phyloP scores from a whole-genome alignment of 2,329 filamentous ascomycete species.

The Aspergillus ochraceoroseus region DNA sequence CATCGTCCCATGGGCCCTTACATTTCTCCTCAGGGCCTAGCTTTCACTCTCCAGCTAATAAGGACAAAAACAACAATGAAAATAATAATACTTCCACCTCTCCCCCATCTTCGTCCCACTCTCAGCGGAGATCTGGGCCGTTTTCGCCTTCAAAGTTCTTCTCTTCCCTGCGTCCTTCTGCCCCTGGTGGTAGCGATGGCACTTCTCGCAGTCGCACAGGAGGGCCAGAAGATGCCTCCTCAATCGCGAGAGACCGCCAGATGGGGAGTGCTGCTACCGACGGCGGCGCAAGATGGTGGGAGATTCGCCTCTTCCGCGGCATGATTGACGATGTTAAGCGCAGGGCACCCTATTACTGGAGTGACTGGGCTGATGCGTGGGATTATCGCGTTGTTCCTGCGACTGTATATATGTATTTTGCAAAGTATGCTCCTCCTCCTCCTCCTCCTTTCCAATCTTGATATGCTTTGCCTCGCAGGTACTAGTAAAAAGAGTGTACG shows the following conservation, averaged over 20 bases:
- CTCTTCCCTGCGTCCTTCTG: conserved; percentile 4
- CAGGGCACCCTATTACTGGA: conserved; percentile 69
- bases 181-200: background rate
- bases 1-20: conserved; percentile 10
- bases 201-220: background rate
- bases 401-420: conserved; percentile 92
- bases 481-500: no score
- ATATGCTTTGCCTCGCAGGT: no score
- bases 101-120: conserved; percentile 14
- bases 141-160: conserved; percentile 11
- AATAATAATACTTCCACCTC: conserved; percentile 24
- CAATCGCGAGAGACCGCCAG: background rate
- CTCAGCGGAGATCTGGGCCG: conserved; percentile 28
- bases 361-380: conserved; percentile 83
- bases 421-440: conserved; percentile 58
- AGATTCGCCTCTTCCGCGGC: conserved; percentile 67
- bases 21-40: conserved; percentile 20
- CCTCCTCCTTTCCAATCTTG: background rate
- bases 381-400: conserved; percentile 84
- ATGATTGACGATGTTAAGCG: conserved; percentile 74
- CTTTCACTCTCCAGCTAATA: no score
- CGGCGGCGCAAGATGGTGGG: conserved; percentile 59
- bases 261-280: background rate
- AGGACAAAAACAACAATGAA: no score
- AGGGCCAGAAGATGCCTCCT: background rate